These are phyloP conservation scores for Penicillium crystallinum DNA, from an alignment of 495 filamentous ascomycete species.

Conservation along the genomic window DNA sequence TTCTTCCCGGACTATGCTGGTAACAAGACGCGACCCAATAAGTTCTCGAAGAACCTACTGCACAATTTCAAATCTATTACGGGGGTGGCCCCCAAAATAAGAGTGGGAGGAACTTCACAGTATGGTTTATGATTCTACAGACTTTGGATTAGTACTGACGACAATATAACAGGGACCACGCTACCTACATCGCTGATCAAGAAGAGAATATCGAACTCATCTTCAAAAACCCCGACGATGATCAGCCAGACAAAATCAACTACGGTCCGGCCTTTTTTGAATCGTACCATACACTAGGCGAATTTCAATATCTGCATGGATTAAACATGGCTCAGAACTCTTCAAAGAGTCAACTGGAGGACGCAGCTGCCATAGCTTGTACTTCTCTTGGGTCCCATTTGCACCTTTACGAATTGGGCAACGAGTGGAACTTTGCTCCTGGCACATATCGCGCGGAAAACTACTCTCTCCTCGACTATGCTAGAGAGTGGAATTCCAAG, in stretches of 20 bases:
- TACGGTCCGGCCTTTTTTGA: slow-evolving; percentile 20
- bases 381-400: slow-evolving; percentile 7
- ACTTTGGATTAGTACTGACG: no score
- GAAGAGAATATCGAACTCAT: slow-evolving; percentile 9
- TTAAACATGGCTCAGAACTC: slow-evolving; percentile 16
- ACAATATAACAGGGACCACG: slow-evolving; percentile 11
- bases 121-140: no score
- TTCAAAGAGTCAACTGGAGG: slow-evolving; percentile 1
- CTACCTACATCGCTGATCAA: slow-evolving; percentile 12
- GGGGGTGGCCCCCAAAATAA: slow-evolving; percentile 10
- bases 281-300: slow-evolving; percentile 13
- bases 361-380: no score
- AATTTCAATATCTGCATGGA: slow-evolving; percentile 13
- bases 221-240: slow-evolving; percentile 8
- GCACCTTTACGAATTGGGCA: slow-evolving; percentile 13
- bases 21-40: slow-evolving; percentile 20
- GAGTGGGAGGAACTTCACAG: slow-evolving; percentile 24
- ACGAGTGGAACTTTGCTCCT: slow-evolving; percentile 12
- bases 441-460: slow-evolving; percentile 11
- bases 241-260: slow-evolving; percentile 13
- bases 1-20: slow-evolving; percentile 25
- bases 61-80: slow-evolving; percentile 13
- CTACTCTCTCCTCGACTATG: slow-evolving; percentile 12
- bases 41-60: slow-evolving; percentile 18
- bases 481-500: slow-evolving; percentile 15